These are phyloP conservation scores for Trichophyton mentagrophytes DNA, from an alignment of 2,329 filamentous ascomycete species.

Conservation along the genomic window DNA sequence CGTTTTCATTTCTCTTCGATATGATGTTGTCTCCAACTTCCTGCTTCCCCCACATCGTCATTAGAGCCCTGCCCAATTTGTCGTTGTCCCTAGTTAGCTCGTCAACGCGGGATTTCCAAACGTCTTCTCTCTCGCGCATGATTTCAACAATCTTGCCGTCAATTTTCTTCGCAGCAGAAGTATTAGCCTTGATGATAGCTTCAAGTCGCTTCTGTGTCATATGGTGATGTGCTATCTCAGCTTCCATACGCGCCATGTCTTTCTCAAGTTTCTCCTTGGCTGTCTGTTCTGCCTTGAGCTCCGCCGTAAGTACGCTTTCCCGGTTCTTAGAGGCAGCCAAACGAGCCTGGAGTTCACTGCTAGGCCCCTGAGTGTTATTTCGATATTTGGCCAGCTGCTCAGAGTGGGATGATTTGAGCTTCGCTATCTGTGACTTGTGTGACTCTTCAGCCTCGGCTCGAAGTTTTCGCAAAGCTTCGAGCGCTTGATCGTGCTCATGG, in stretches of 20 bases:
- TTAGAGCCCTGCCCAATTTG: constrained; percentile 27
- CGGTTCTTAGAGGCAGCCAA: constrained; percentile 25
- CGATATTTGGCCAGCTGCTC: constrained; percentile 27
- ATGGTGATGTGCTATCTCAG: constrained; percentile 20
- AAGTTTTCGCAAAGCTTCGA: constrained; percentile 21
- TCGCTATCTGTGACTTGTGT: constrained; percentile 26
- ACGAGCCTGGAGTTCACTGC: constrained; percentile 24
- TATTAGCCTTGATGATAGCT: constrained; percentile 26
- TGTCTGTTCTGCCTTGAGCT: constrained; percentile 21
- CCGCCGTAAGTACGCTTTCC: constrained; percentile 23
- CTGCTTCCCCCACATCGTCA: constrained; percentile 32
- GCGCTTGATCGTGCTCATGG: constrained; percentile 22
- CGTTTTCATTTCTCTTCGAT: not conserved
- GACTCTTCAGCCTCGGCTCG: constrained; percentile 17
- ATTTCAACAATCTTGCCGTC: constrained; percentile 30
- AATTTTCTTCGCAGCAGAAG: constrained; percentile 28
- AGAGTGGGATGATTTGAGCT: constrained; percentile 26
- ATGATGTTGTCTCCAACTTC: constrained; percentile 21
- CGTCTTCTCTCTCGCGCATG: constrained; percentile 31
- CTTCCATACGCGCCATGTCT: not conserved
- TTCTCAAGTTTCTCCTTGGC: constrained; percentile 15
- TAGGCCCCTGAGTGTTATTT: constrained; percentile 26
- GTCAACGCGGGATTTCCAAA: constrained; percentile 32
- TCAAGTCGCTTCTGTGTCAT: constrained; percentile 17
- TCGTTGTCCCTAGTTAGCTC: constrained; percentile 31